phyloP scores from a whole-genome alignment of 1,284 basidiomycete genomes.

The Tylopilus sp. region DNA sequence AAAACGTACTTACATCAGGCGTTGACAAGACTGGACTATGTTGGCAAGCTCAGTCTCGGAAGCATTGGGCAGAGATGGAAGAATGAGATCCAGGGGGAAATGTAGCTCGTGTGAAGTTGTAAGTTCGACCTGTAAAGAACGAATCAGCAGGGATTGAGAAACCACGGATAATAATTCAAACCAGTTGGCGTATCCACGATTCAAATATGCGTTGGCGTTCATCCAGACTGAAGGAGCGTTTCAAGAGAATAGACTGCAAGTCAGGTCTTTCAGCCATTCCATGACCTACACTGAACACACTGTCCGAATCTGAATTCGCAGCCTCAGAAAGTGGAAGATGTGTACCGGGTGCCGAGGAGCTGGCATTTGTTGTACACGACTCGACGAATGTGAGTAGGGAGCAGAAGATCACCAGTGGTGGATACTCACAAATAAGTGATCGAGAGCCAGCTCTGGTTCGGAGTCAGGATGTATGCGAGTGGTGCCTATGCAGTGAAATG shows the following conservation, averaged over 20 bases:
- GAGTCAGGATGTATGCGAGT: neutral
- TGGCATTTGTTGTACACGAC: neutral
- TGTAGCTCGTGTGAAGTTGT: neutral
- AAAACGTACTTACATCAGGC: neutral
- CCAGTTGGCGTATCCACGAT: neutral
- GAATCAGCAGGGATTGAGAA: neutral
- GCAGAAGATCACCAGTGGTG: too few relatives aligned
- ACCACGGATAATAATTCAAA: too few relatives aligned
- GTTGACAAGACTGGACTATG: neutral
- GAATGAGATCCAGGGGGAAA: neutral
- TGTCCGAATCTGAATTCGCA: neutral
- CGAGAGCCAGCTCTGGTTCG: too few relatives aligned
- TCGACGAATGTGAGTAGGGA: too few relatives aligned
- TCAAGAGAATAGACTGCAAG: neutral
- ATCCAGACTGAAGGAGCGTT: neutral
- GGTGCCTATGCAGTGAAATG: neutral
- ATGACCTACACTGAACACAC: neutral
- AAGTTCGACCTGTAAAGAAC: neutral
- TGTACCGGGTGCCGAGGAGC: neutral
- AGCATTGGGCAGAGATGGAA: neutral
- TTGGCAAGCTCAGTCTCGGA: neutral
- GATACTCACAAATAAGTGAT: neutral
- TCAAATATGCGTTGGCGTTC: conserved; percentile 6
- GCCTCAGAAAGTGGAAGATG: neutral
- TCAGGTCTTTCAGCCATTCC: neutral